Base-by-base conservation (phyloP, 257 asterid genomes). In the Capsicum chinense region DNA sequence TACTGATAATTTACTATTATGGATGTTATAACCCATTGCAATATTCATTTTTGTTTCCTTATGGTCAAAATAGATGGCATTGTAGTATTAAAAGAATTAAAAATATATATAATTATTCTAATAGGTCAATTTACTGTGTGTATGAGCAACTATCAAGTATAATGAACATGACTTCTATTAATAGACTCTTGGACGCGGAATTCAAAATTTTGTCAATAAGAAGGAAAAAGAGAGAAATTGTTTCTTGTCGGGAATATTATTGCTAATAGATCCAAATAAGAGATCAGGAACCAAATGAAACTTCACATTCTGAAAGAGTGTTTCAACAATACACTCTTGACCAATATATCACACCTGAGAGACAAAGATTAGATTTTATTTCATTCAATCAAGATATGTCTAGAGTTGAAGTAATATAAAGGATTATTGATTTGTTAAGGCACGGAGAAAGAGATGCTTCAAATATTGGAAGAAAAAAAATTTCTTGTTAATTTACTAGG, bases 371-470 rank as follows among this genome's bases (percentile, higher is more conserved):
- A 26, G 44, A 64, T 26, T 21, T 64, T 33, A 5, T 11, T 64
- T 26, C 71, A 12, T 26, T 64, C 26, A 64, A 64, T 19, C 44
- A 64, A 64, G 71, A 64, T 64, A 7, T 64, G 10, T 64, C 12
- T 12, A 64, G 71, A 64, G 17, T 12, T 64, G 9, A 5, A 64
- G 71, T 8, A 14, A 14, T 64, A 64, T 44, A 64, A 64, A n/a
- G 71, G 7, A 26, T 64, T 15, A 26, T 64, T 64, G 71, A 64
- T 64, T 21, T 64, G 15, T 26, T 64, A 13, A 26, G 44, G 13
- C 70, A 63, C 10, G 35, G 70, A 63, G 42, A 63, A 63, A 21
- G 70, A 11, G 70, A 63, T 63, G 70, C 70, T 26, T 63, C 70
- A 10, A 63, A 21, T 21, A 26, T 10, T 10, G 70, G 42, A 37